Conservation (phyloP, 2,329 filamentous ascomycete species). For the Cordyceps farinosa region DNA sequence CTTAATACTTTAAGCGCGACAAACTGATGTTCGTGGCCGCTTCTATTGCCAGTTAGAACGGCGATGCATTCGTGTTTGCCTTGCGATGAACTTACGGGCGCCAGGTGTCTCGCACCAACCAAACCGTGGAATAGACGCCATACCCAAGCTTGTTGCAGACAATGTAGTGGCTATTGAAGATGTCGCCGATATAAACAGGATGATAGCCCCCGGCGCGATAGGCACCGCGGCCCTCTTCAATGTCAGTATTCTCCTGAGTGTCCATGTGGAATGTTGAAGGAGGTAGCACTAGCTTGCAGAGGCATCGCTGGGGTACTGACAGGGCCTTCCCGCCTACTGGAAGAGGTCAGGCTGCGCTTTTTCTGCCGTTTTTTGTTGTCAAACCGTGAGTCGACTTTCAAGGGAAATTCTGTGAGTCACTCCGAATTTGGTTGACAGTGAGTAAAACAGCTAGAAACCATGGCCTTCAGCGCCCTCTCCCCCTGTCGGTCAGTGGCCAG, state of each 20-base stretch:
- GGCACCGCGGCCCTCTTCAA: neutral
- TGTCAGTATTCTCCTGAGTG: neutral
- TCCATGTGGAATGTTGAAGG: neutral
- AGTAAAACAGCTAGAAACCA: too few species aligned
- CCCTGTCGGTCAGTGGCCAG: too few species aligned
- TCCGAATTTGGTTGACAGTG: too few species aligned
- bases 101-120: slow-evolving; percentile 22
- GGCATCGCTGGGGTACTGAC: too few species aligned
- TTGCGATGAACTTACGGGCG: neutral
- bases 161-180: slow-evolving; percentile 17
- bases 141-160: slow-evolving; percentile 25
- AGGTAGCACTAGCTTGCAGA: too few species aligned
- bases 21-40: slow-evolving; percentile 16
- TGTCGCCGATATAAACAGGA: neutral
- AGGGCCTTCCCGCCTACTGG: too few species aligned
- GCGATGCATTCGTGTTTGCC: neutral
- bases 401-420: too few species aligned
- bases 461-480: too few species aligned
- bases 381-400: too few species aligned
- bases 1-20: slow-evolving; percentile 29
- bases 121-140: slow-evolving; percentile 24
- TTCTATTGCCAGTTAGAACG: neutral
- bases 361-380: too few species aligned
- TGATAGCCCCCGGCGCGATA: neutral
- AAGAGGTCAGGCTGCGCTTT: too few species aligned